These are phyloP conservation scores for Fomitopsis pulvina DNA, from an alignment of 768 basidiomycete species.

Conservation along the genomic window DNA sequence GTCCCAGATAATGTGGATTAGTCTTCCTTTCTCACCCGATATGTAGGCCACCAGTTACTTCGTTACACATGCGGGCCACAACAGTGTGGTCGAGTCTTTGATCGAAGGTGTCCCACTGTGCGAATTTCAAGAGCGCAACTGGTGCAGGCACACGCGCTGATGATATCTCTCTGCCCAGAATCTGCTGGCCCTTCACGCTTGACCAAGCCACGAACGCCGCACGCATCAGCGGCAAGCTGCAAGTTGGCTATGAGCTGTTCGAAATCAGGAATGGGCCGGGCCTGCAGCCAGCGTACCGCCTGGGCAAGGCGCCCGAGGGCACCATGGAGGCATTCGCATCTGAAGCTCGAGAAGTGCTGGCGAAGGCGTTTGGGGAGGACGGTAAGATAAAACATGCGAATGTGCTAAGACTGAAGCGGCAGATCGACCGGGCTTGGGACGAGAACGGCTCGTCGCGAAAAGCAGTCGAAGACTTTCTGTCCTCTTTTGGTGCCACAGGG, in stretches of 20 bases:
- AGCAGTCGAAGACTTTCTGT: constrained; percentile 6
- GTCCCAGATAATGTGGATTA: background rate
- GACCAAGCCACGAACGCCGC: constrained; percentile 21
- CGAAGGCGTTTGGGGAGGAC: constrained; percentile 17
- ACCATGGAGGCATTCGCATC: constrained; percentile 16
- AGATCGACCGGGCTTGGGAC: constrained; percentile 4
- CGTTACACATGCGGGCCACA: constrained; percentile 11
- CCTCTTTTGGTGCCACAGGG: no score
- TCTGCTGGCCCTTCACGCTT: constrained; percentile 20
- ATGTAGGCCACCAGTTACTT: constrained; percentile 9
- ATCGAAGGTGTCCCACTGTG: constrained; percentile 16
- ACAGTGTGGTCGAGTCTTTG: constrained; percentile 15
- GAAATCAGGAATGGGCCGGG: constrained; percentile 19
- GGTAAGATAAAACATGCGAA: constrained; percentile 19
- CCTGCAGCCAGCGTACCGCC: constrained; percentile 12
- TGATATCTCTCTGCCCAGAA: constrained; percentile 9
- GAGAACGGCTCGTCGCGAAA: constrained; percentile 5
- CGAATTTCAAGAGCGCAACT: background rate
- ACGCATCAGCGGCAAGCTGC: constrained; percentile 14
- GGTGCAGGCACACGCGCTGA: background rate
- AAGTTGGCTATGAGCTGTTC: constrained; percentile 22
- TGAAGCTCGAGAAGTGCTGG: constrained; percentile 16
- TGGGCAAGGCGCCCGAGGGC: constrained; percentile 12
- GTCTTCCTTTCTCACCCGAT: no score
- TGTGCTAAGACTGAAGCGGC: constrained; percentile 6